phyloP scores from a whole-genome alignment of 495 filamentous ascomycete species.

The Tetracladium setigerum region DNA sequence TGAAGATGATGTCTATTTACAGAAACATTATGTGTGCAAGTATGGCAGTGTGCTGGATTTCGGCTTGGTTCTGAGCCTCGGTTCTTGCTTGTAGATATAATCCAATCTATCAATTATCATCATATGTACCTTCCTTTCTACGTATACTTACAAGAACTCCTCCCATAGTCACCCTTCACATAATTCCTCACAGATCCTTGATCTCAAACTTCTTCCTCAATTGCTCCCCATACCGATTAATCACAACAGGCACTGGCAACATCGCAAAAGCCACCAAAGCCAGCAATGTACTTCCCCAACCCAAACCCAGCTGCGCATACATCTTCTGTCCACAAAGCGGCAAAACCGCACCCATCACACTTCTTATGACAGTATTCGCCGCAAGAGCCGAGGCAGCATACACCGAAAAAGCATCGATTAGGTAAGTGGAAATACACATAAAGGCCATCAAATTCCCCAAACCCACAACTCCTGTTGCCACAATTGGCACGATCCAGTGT shows the following conservation, averaged over 20 bases:
- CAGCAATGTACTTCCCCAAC: conserved; percentile 53
- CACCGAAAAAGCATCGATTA: conserved; percentile 70
- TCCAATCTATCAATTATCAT: no score
- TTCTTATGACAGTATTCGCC: conserved; percentile 62
- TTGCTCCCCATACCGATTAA: conserved; percentile 35
- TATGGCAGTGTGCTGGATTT: no score
- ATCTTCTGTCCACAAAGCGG: conserved; percentile 56
- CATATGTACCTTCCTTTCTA: no score
- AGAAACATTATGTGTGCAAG: no score
- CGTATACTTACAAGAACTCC: no score
- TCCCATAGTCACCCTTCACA: background rate
- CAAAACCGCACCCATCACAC: conserved; percentile 51
- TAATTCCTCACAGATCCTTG: conserved; percentile 6
- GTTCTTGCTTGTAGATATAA: no score
- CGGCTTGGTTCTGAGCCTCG: no score
- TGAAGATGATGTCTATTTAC: no score
- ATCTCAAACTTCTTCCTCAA: conserved; percentile 15
- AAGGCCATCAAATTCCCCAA: conserved; percentile 52
- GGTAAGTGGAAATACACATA: conserved; percentile 65
- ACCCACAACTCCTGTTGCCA: conserved; percentile 22
- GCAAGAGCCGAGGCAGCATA: conserved; percentile 70
- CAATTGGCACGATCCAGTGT: conserved; percentile 55
- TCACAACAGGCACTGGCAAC: conserved; percentile 44
- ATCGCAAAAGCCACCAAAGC: conserved; percentile 56
- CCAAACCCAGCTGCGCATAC: conserved; percentile 51